A percentile compares a stretch with the other conserved stretches of the same genome.
phyloP scores from a whole-genome alignment of 192 early-diverging fungal genomes.

The Backusella australiensis region DNA sequence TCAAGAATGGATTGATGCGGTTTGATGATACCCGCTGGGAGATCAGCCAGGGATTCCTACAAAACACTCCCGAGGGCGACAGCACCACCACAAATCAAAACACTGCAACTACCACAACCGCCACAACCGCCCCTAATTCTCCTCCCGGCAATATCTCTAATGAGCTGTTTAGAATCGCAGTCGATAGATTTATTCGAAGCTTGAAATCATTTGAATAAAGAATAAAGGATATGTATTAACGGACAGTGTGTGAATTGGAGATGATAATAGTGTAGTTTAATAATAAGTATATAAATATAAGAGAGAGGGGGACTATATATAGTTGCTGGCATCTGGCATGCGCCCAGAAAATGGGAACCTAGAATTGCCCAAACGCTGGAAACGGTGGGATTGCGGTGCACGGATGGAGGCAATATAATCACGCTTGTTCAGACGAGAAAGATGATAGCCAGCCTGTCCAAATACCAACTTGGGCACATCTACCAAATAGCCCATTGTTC shows the following conservation, averaged over 20 bases:
- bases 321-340: neutral
- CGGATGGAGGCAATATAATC: neutral
- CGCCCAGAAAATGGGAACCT: neutral
- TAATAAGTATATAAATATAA: neutral
- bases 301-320: neutral
- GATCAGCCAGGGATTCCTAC: constrained; percentile 30
- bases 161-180: constrained; percentile 51
- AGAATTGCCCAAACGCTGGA: neutral
- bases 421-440: neutral
- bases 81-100: neutral
- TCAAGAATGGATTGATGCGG: constrained; percentile 80
- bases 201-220: constrained; percentile 51
- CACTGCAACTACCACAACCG: constrained; percentile 1
- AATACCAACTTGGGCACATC: constrained; percentile 31
- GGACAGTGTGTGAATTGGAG: neutral
- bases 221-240: neutral
- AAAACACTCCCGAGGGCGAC: neutral
- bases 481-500: constrained; percentile 30
- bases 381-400: neutral
- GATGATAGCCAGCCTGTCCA: constrained; percentile 23
- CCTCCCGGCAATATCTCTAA: constrained; percentile 52
- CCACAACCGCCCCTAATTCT: neutral
- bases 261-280: neutral
- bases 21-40: constrained; percentile 51
- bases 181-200: constrained; percentile 52